These are phyloP conservation scores for Melampsora larici-populina DNA, from an alignment of 1,284 basidiomycete species.

Conservation along the genomic window DNA sequence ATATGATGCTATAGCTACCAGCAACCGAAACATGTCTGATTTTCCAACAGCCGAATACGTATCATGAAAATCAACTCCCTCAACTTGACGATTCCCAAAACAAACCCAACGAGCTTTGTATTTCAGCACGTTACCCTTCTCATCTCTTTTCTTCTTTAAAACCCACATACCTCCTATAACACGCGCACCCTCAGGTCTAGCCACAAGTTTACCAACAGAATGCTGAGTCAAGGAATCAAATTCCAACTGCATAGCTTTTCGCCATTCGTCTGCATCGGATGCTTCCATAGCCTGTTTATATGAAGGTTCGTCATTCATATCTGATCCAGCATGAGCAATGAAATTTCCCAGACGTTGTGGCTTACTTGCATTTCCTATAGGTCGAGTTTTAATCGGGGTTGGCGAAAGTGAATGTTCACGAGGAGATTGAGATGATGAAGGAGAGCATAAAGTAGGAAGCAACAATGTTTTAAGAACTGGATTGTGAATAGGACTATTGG, in stretches of 20 bases:
- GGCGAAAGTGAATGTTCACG: too few species aligned
- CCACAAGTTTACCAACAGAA: neutral
- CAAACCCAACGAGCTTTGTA: too few species aligned
- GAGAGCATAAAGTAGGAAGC: too few species aligned
- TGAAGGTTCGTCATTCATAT: neutral
- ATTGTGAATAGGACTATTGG: too few species aligned
- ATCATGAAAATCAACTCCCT: too few species aligned
- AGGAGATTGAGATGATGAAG: too few species aligned
- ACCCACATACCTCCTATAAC: slow-evolving; percentile 5
- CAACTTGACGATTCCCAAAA: neutral
- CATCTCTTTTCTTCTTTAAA: neutral
- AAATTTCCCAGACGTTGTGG: too few species aligned
- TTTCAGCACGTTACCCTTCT: neutral
- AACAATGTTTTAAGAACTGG: too few species aligned
- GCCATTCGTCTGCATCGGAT: neutral
- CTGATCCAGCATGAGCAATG: too few species aligned
- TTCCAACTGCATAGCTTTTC: neutral
- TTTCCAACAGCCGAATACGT: neutral
- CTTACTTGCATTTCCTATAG: too few species aligned
- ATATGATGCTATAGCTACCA: neutral
- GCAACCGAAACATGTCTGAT: neutral
- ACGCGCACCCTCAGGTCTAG: neutral
- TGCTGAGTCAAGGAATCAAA: neutral
- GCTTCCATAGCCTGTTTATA: neutral
- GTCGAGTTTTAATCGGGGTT: too few species aligned